Evolutionary conservation across 1,284 basidiomycete genomes (phyloP).

Genomic region (Puccinia polysora): DNA sequence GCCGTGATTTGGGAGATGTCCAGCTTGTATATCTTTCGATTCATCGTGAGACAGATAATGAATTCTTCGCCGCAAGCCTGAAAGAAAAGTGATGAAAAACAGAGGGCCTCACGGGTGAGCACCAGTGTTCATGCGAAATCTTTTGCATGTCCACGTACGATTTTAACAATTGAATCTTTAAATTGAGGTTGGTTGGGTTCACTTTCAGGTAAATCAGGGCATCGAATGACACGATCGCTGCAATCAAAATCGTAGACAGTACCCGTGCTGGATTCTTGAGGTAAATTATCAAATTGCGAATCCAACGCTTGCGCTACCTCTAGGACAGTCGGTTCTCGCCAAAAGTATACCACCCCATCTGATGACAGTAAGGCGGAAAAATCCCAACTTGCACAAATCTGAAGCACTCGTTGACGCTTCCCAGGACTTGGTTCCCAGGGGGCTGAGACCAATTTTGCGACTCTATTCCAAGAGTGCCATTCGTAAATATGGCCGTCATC

Average conservation of each 20-base stretch:
- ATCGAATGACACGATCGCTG: constrained; percentile 14
- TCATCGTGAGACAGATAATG: constrained; percentile 24
- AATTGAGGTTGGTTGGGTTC: not conserved
- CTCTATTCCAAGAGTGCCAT: constrained; percentile 44
- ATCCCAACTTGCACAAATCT: constrained; percentile 37
- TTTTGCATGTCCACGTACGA: not conserved
- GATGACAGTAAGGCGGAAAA: constrained; percentile 23
- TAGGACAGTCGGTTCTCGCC: constrained; percentile 7
- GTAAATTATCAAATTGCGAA: constrained; percentile 18
- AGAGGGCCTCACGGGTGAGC: not conserved
- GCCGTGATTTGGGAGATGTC: constrained; percentile 16
- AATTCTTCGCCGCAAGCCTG: constrained; percentile 40
- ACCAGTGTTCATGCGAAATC: not conserved
- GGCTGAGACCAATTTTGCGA: constrained; percentile 46
- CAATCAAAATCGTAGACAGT: constrained; percentile 26
- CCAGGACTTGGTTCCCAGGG: constrained; percentile 41
- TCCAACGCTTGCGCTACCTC: constrained; percentile 28
- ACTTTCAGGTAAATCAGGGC: constrained; percentile 20
- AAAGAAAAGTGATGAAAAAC: not conserved
- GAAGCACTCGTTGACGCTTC: constrained; percentile 47
- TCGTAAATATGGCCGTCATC: constrained; percentile 44
- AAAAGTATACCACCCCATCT: constrained; percentile 24
- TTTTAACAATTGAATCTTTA: constrained; percentile 14
- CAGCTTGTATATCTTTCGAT: constrained; percentile 31
- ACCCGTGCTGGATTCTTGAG: not conserved